phyloP scores from a whole-genome alignment of 805 yeast genomes.

The Blastobotrys peoriensis region DNA sequence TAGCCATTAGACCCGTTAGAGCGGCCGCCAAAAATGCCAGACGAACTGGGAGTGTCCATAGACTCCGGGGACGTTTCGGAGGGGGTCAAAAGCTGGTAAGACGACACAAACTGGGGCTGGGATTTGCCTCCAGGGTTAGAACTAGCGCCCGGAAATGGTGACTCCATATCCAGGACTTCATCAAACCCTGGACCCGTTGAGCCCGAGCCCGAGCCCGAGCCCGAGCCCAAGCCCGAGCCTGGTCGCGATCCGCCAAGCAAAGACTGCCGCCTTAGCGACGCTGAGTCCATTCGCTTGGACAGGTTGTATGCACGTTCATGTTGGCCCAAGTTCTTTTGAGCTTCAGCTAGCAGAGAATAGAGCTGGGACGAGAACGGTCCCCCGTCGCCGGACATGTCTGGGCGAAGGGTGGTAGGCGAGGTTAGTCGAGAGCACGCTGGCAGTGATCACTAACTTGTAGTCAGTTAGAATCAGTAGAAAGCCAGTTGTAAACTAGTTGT shows the following conservation, averaged over 20 bases:
- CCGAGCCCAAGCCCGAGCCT: constrained; percentile 5
- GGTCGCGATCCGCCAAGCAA: constrained; percentile 7
- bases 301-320: constrained; percentile 18
- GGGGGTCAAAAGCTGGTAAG: constrained; percentile 14
- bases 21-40: constrained; percentile 1
- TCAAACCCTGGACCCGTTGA: neutral
- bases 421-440: neutral
- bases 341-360: constrained; percentile 20
- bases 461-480: no score
- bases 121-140: neutral
- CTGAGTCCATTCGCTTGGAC: constrained; percentile 13
- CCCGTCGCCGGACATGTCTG: constrained; percentile 12
- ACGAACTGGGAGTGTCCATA: constrained; percentile 8
- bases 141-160: neutral
- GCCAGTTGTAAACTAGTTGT: no score
- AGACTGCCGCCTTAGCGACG: constrained; percentile 6
- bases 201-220: constrained; percentile 2
- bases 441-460: no score
- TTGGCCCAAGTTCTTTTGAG: constrained; percentile 16
- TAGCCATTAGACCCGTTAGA: constrained; percentile 1
- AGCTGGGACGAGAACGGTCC: constrained; percentile 19
- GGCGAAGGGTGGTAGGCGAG: neutral
- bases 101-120: neutral
- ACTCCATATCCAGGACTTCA: neutral
- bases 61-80: constrained; percentile 18